Base-by-base conservation (phyloP, 148 eudicot species). In the Linanthus parryae region DNA sequence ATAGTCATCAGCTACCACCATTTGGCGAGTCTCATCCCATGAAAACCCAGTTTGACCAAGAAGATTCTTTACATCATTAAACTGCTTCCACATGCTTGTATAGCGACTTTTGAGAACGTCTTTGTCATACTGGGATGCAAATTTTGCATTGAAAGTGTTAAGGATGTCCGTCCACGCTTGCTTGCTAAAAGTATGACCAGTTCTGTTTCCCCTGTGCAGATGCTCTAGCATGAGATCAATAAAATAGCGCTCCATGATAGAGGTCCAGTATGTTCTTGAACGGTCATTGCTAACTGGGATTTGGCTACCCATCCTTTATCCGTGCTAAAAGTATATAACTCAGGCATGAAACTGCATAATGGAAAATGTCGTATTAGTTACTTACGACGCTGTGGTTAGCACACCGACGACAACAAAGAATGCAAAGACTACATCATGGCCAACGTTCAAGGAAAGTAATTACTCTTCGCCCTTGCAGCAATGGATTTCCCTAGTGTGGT, bases 211-310 rank as follows among this genome's bases (percentile, higher is more conserved):
- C 50, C 63, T 69, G 35, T 63, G 73, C 63, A 63, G 52, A 63
- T 69, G 73, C 44, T 69, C 73, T 46, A 69, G 45, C 73, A 69
- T 69, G 20, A 69, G 68, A 64, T 69, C 73, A 24, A 69, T 34
- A 40, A 69, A 69, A 46, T 51, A 58, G 16, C 65, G 63, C 43
- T 69, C 73, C 73, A 69, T 69, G 30, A 66, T 37, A 34, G 73
- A 68, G 2, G 73, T 62, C 68, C 68, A 69, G 61, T 63, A 57
- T 13, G 64, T 69, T 40, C 73, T 63, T 26, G 68, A 69, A 51
- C 68, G 58, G 35, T 69, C 68, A 52, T 31, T 63, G 56, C 51
- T 39, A 13, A 51, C 1, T 5, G 60, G 68, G 22, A 23, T 29
- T 57, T 52, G 68, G 50, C 44, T 58, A 45, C 55, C 58, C 73